These are phyloP conservation scores for Phanerochaete sordida DNA, from an alignment of 768 basidiomycete species.

Conservation along the genomic window DNA sequence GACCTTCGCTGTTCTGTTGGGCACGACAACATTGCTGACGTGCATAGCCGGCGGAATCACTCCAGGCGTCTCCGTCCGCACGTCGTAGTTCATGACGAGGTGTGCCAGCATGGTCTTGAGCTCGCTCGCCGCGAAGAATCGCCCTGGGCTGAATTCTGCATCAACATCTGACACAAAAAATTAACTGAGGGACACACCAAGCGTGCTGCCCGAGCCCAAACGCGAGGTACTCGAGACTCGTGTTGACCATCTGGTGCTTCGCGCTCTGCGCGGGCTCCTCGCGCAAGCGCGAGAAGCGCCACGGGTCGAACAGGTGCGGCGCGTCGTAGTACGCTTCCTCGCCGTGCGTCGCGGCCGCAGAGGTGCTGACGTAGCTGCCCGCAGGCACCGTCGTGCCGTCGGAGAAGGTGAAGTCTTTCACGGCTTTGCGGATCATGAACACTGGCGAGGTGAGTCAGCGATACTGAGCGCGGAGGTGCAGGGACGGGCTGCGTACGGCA, in stretches of 20 bases:
- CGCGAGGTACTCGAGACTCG: slow-evolving; percentile 16
- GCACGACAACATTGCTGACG: slow-evolving; percentile 14
- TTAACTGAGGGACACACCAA: slow-evolving; percentile 18
- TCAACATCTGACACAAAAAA: neutral
- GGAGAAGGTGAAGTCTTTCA: slow-evolving; percentile 36
- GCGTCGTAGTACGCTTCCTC: slow-evolving; percentile 29
- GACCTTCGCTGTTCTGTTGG: slow-evolving; percentile 21
- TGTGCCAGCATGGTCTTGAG: slow-evolving; percentile 33
- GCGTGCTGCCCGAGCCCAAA: slow-evolving; percentile 25
- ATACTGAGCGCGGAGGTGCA: neutral
- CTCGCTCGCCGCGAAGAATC: slow-evolving; percentile 33
- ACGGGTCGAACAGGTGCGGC: slow-evolving; percentile 37
- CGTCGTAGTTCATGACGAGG: slow-evolving; percentile 29
- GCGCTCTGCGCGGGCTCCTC: neutral
- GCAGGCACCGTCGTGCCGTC: slow-evolving; percentile 40
- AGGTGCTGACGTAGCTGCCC: slow-evolving; percentile 32
- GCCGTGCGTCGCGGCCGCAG: slow-evolving; percentile 28
- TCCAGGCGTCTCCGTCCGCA: slow-evolving; percentile 25
- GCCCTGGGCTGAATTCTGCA: slow-evolving; percentile 26
- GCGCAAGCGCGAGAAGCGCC: slow-evolving; percentile 31
- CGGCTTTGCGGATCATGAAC: slow-evolving; percentile 24
- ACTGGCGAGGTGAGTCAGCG: slow-evolving; percentile 16
- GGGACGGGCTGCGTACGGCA: slow-evolving; percentile 9
- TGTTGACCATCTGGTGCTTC: slow-evolving; percentile 13
- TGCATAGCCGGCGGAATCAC: slow-evolving; percentile 19